These are phyloP conservation scores for Lactifluus echinatus DNA, from an alignment of 768 basidiomycete genomes.

Conservation along the genomic window DNA sequence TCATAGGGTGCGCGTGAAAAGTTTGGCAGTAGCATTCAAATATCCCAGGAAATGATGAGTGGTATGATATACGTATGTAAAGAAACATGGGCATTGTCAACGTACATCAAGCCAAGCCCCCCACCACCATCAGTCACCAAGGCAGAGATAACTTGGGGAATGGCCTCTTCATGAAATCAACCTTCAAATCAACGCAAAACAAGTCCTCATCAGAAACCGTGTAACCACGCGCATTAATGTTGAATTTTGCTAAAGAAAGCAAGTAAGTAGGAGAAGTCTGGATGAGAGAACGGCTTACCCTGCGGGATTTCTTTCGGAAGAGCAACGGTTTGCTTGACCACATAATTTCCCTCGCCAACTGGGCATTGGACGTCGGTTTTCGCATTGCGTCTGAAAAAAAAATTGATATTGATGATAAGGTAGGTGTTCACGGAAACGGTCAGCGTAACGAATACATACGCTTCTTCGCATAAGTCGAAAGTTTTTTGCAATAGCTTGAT, in stretches of 20 bases:
- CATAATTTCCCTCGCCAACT: slow-evolving; percentile 59
- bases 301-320: slow-evolving; percentile 89
- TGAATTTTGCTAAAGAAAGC: slow-evolving; percentile 66
- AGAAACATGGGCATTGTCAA: slow-evolving; percentile 4
- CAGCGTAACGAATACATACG: slow-evolving; percentile 46
- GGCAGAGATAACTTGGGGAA: slow-evolving; percentile 23
- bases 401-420: too few species aligned
- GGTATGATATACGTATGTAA: slow-evolving; percentile 1
- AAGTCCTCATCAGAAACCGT: slow-evolving; percentile 65
- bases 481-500: slow-evolving; percentile 78
- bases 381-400: slow-evolving; percentile 49
- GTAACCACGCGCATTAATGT: slow-evolving; percentile 57
- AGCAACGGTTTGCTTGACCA: slow-evolving; percentile 72
- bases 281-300: slow-evolving; percentile 34
- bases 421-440: not conserved
- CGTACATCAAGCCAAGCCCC: not conserved
- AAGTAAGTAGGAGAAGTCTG: not conserved
- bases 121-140: slow-evolving; percentile 24
- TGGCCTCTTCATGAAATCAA: slow-evolving; percentile 57
- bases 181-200: slow-evolving; percentile 70
- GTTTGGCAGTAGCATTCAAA: not conserved
- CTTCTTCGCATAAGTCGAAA: slow-evolving; percentile 91
- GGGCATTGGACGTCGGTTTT: slow-evolving; percentile 81
- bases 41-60: not conserved
- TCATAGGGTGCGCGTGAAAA: not conserved